These are phyloP conservation scores for Fonsecaea pugnacius DNA, from an alignment of 2,329 filamentous ascomycete species.

Conservation along the genomic window DNA sequence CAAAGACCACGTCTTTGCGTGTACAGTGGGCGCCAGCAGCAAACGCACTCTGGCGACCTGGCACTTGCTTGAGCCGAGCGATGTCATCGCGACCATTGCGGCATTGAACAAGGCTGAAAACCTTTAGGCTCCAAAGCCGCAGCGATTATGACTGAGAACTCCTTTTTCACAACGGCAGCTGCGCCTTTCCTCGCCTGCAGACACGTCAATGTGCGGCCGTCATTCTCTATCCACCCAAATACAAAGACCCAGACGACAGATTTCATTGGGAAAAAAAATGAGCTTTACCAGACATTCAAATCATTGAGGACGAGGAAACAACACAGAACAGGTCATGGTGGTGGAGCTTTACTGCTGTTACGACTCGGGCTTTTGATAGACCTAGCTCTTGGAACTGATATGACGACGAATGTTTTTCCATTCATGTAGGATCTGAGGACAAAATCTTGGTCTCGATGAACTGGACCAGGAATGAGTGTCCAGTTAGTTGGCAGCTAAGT, in stretches of 20 bases:
- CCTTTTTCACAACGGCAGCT: neutral
- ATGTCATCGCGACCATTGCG: constrained; percentile 73
- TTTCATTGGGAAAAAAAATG: neutral
- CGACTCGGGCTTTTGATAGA: neutral
- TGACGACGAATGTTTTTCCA: neutral
- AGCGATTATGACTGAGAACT: neutral
- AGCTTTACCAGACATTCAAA: neutral
- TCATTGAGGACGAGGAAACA: neutral
- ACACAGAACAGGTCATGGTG: constrained; percentile 2
- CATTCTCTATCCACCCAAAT: neutral
- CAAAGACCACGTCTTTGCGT: constrained; percentile 76
- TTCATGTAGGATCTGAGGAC: neutral
- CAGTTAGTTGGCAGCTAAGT: neutral
- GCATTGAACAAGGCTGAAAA: constrained; percentile 32
- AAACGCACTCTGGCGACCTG: constrained; percentile 90
- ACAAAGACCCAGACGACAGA: neutral
- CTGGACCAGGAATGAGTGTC: neutral
- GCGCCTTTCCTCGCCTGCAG: neutral
- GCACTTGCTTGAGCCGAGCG: constrained; percentile 84
- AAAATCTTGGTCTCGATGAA: neutral
- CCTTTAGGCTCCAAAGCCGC: constrained; percentile 7
- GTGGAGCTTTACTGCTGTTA: neutral
- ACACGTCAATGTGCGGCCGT: neutral
- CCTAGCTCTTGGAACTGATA: neutral
- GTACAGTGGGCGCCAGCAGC: constrained; percentile 87